A percentile compares a stretch with the other conserved stretches of the same genome.
These are phyloP conservation scores for Ophiostoma montium DNA, from an alignment of 2,329 filamentous ascomycete species.

Conservation along the genomic window DNA sequence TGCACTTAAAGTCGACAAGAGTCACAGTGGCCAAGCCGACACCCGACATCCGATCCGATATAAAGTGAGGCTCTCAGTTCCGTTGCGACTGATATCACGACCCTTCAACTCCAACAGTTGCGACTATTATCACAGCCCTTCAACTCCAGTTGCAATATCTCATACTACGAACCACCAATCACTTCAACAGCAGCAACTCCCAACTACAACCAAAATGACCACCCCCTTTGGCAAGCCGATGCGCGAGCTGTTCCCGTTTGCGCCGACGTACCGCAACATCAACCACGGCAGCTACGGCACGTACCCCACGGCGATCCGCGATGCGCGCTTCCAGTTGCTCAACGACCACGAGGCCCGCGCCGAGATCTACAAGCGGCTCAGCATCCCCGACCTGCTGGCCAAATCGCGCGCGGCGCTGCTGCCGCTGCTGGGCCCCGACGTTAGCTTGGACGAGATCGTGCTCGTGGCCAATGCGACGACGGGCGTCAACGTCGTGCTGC, in stretches of 20 bases:
- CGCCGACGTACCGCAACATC: conserved; percentile 18
- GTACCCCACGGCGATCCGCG: conserved; percentile 41
- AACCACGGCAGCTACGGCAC: conserved; percentile 52
- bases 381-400: conserved; percentile 39
- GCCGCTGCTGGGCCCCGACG: conserved; percentile 35
- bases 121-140: too few relatives aligned
- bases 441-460: conserved; percentile 39
- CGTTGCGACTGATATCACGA: too few relatives aligned
- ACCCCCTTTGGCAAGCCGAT: conserved; percentile 15
- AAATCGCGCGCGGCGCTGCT: conserved; percentile 44
- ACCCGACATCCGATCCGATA: too few relatives aligned
- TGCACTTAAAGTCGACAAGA: too few relatives aligned
- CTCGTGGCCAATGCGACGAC: conserved; percentile 60
- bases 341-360: conserved; percentile 44
- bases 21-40: too few relatives aligned
- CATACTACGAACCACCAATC: background rate
- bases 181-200: background rate
- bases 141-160: too few relatives aligned
- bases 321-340: conserved; percentile 37
- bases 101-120: too few relatives aligned
- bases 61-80: too few relatives aligned
- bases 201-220: background rate
- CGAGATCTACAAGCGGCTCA: conserved; percentile 51
- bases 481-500: conserved; percentile 50
- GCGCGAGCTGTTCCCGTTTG: conserved; percentile 21